These are phyloP conservation scores for Leccinum subrobustum DNA, from an alignment of 1,284 basidiomycete species.

Conservation along the genomic window DNA sequence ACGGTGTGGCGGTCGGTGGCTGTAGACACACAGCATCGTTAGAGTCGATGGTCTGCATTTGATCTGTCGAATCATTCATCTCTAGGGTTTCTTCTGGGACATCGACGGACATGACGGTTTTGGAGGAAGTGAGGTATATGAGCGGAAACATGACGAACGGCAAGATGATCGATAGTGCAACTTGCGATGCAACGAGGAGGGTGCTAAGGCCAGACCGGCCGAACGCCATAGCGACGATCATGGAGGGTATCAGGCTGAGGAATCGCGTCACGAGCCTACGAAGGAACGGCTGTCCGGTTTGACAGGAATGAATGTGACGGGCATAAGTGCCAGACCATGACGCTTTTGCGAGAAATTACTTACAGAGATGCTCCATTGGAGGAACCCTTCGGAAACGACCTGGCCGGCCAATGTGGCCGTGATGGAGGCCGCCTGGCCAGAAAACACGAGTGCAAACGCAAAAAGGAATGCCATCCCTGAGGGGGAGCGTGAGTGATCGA, in stretches of 20 bases:
- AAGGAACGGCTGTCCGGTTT: constrained; percentile 53
- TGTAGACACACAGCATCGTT: not conserved
- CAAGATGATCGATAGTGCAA: constrained; percentile 72
- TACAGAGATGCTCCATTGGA: constrained; percentile 77
- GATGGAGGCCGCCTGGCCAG: constrained; percentile 81
- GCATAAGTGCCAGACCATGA: not conserved
- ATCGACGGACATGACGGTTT: constrained; percentile 53
- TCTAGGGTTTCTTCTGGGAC: not conserved
- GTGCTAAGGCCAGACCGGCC: constrained; percentile 69
- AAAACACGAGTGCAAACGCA: constrained; percentile 72
- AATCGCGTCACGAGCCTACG: constrained; percentile 73
- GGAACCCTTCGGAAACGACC: constrained; percentile 83
- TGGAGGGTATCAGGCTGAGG: constrained; percentile 72
- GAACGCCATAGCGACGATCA: constrained; percentile 64
- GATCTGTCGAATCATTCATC: not conserved
- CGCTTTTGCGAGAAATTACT: constrained; percentile 23
- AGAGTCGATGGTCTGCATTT: not conserved
- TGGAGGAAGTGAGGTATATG: constrained; percentile 60
- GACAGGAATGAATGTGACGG: not conserved
- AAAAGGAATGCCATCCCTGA: constrained; percentile 70
- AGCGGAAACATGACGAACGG: constrained; percentile 76
- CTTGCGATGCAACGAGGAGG: constrained; percentile 78
- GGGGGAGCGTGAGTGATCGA: not conserved
- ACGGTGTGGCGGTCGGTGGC: not conserved
- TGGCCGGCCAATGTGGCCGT: constrained; percentile 84